Percentiles rank a stretch among this genome's conserved stretches.
phyloP scores from a whole-genome alignment of 129 eudicot species.

The Glebionis coronaria region DNA sequence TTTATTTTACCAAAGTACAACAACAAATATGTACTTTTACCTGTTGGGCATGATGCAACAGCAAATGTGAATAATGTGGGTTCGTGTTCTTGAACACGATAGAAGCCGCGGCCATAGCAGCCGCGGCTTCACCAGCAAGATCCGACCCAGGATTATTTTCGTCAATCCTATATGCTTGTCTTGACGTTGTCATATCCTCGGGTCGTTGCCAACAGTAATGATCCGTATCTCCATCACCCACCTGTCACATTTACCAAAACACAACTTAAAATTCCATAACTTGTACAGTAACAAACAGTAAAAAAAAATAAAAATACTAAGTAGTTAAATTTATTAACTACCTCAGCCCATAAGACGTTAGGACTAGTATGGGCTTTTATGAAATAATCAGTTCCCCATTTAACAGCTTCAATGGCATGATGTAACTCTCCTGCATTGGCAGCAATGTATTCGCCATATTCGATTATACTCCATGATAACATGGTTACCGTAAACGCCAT shows the following conservation, averaged over 20 bases:
- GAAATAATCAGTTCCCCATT: conserved; percentile 97
- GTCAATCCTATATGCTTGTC: conserved; percentile 70
- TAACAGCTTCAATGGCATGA: conserved; percentile 75
- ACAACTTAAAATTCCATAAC: neutral
- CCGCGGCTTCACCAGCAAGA: conserved; percentile 88
- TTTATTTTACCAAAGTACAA: too few species aligned
- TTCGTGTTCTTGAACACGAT: conserved; percentile 56
- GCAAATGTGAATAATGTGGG: conserved; percentile 68
- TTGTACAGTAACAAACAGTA: too few species aligned
- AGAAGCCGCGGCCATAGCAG: conserved; percentile 88
- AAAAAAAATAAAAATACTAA: too few species aligned
- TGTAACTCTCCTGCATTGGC: conserved; percentile 55
- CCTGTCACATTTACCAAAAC: conserved; percentile 38
- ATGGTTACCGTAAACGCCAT: conserved; percentile 95
- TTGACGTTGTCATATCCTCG: conserved; percentile 92
- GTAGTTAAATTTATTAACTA: neutral
- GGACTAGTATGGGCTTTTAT: conserved; percentile 88
- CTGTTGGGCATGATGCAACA: conserved; percentile 78
- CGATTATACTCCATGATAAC: conserved; percentile 78
- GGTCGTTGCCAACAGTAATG: conserved; percentile 93
- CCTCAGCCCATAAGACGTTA: conserved; percentile 90
- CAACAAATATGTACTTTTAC: conserved; percentile 18
- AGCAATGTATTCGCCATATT: conserved; percentile 48
- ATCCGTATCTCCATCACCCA: conserved; percentile 90
- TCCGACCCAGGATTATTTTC: conserved; percentile 86